Base-by-base conservation (phyloP, 169 alveolate genomes). In the Theileria annulata region DNA sequence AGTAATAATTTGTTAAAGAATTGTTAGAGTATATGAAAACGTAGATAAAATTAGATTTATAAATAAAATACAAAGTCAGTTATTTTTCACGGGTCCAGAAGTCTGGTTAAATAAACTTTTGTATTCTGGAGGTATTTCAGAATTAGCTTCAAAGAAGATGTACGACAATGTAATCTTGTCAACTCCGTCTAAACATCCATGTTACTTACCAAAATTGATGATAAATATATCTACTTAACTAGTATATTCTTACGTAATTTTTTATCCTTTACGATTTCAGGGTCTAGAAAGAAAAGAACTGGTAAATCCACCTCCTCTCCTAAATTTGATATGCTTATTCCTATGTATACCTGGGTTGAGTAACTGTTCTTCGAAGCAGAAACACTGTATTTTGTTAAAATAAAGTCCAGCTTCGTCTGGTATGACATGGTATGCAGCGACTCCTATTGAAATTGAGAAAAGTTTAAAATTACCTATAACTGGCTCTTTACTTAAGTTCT, bases 281-380 rank as follows among this genome's bases (percentile, higher is more conserved):
- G 98, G 75, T 95, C 99, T 60, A 96, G 81, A 86, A 95, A 96
- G 91, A 96, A 96, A 33, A 96, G 89, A 68, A 96, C 95, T 12
- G 99, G 99, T 79, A 96, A 74, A 76, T 96, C 98, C 23, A 96
- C 98, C 59, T 95, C 96, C 91, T 96, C 98, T 23, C 93, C 94
- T 87, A 54, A 3, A 27, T 1, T 35, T 28, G 0, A 15, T 28
- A 3, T 9, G 0, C 8, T 15, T 3, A 13, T 30, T 9, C 0
- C 17, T 19, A 25, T 60, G 27, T 23, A 3, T 60, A 83, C 93
- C 85, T 1, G 99, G 98, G 71, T 95, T 91, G 27, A 96, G 89
- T 91, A 96, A 80, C 87, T 96, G 97, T 76, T 96, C 98, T 60
- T 96, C 98, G 71, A 96, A 96, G 87, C 98, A 96, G 87, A 96